Evolutionary conservation across 768 basidiomycete species (phyloP), one percentile per base, ranked within the genome.

Genomic region (Rhodotorula toruloides): DNA sequence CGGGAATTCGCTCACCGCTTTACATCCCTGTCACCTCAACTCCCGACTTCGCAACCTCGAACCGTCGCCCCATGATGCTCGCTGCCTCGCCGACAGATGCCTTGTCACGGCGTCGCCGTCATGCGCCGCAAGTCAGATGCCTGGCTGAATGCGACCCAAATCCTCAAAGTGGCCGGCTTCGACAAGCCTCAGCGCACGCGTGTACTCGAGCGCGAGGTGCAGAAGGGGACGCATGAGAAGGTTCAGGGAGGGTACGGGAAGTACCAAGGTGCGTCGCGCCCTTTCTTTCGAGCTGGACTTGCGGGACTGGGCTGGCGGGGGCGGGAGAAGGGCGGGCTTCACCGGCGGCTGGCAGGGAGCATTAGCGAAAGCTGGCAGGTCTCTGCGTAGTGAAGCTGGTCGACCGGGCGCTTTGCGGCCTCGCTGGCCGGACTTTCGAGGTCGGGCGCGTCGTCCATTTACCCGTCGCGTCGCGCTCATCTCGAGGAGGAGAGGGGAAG

Each of bases 231-330:
- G 73, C 96, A 99, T 78, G 94, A 98, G 79, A 99, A 99, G 77
- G 93, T 99, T 0, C 96, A 99, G 78, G 96, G 96, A 31, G 96
- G 96, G 4, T 99, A 98, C 78, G 96, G 96, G 72, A 99, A 99
- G 79, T 98, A 98, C 77, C 96, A 99, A 82, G 96, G 96, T 93
- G 56, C 68, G 83, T 74, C n/a, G 22, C 44, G 29, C 47, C 42
- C 40, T 25, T 8, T 31, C 39, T 36, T 32, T 43, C 8, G 36
- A 7, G 1, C n/a, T 29, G 7, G 47, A 1, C 1, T 29, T 11
- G 27, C 27, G 31, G 47, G 13, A 46, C 44, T 22, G 44, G 44
- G 25, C 19, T 46, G 44, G 25, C 44, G 4, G 27, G 44, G 44
- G 44, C 44, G 44, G 25, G 25, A 25, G 25, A 10, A 11, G 22